Percentiles rank a stretch among this genome's conserved stretches.
Conservation (phyloP, 2,329 filamentous ascomycete species). For the Fusarium sp. region DNA sequence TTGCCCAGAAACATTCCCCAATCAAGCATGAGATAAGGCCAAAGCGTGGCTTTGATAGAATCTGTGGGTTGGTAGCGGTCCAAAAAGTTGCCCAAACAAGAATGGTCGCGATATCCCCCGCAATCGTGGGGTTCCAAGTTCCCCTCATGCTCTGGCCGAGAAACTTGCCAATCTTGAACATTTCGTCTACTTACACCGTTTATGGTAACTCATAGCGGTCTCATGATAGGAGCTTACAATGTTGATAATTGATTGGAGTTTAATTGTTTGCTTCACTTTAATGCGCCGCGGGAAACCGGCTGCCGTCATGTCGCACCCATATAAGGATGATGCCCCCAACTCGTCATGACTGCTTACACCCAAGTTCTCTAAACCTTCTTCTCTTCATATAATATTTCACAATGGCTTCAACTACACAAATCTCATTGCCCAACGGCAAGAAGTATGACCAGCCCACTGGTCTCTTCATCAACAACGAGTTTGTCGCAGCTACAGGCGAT, state of each 20-base stretch:
- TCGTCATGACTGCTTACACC: background rate
- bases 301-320: background rate
- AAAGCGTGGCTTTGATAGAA: background rate
- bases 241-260: background rate
- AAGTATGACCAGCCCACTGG: constrained; percentile 54
- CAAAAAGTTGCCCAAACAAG: constrained; percentile 35
- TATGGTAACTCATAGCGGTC: background rate
- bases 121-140: constrained; percentile 7
- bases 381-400: background rate
- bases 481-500: constrained; percentile 38
- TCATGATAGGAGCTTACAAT: background rate
- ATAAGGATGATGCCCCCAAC: constrained; percentile 17
- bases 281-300: background rate
- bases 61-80: constrained; percentile 13
- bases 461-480: constrained; percentile 46
- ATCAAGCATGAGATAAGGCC: constrained; percentile 26
- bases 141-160: constrained; percentile 15
- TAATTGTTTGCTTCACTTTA: background rate
- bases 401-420: constrained; percentile 34
- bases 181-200: background rate
- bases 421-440: constrained; percentile 44
- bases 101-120: constrained; percentile 18
- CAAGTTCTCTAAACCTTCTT: background rate
- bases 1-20: constrained; percentile 20
- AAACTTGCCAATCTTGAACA: constrained; percentile 31